phyloP scores from a whole-genome alignment of 2,329 filamentous ascomycete genomes.

The Ophiostoma populinum region DNA sequence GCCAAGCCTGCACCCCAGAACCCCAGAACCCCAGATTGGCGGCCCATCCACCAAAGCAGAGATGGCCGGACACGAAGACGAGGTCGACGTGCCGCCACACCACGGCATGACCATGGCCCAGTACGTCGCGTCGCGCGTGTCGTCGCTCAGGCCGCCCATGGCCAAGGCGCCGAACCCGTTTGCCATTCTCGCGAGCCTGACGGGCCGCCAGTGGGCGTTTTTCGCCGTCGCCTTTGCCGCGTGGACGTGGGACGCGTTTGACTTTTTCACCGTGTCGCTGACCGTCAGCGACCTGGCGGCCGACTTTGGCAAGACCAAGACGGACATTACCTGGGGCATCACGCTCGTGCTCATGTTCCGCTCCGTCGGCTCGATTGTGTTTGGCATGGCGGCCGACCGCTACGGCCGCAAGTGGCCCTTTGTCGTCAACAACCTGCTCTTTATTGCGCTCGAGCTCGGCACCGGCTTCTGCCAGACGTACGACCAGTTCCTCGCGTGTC shows the following conservation, averaged over 20 bases:
- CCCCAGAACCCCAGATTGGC: too few species aligned
- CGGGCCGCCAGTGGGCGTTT: constrained; percentile 53
- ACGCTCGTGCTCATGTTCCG: constrained; percentile 59
- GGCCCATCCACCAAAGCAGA: too few species aligned
- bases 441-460: constrained; percentile 39
- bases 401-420: constrained; percentile 75
- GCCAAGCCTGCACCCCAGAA: too few species aligned
- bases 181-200: constrained; percentile 46
- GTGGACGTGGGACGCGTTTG: constrained; percentile 24
- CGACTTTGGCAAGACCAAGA: constrained; percentile 34
- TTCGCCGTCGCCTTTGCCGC: constrained; percentile 57
- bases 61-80: not conserved
- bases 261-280: constrained; percentile 62
- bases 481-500: constrained; percentile 55
- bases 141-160: constrained; percentile 33
- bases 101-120: constrained; percentile 29
- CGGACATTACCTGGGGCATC: constrained; percentile 57
- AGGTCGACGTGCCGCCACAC: constrained; percentile 22
- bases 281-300: constrained; percentile 53
- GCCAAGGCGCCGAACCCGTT: constrained; percentile 54
- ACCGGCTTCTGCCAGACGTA: constrained; percentile 64
- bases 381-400: constrained; percentile 62
- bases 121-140: constrained; percentile 35
- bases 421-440: constrained; percentile 57
- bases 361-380: constrained; percentile 56